A percentile compares a stretch with the other conserved stretches of the same genome.
Evolutionary conservation across 768 basidiomycete species (phyloP).

Genomic region (Mycena belliarum): DNA sequence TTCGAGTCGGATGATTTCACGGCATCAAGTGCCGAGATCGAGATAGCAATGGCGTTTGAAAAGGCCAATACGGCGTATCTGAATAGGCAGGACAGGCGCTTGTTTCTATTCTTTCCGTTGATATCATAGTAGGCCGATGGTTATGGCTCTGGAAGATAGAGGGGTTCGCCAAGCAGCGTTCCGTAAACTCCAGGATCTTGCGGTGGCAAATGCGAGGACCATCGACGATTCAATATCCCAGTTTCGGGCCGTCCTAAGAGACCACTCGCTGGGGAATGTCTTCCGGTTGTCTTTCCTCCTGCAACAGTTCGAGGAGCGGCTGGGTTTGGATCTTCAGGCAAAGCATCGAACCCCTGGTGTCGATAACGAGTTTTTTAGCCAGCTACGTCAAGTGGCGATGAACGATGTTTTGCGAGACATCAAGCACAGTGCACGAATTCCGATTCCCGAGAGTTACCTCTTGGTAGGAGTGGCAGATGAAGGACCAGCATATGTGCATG

Average conservation of each 20-base stretch:
- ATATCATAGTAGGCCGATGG: constrained; percentile 51
- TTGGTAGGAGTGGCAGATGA: constrained; percentile 86
- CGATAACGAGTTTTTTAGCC: constrained; percentile 58
- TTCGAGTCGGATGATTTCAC: constrained; percentile 52
- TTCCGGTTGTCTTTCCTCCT: constrained; percentile 57
- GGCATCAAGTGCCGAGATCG: constrained; percentile 57
- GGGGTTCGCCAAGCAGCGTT: constrained; percentile 63
- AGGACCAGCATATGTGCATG: constrained; percentile 59
- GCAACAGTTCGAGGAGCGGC: constrained; percentile 43
- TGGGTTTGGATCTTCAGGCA: constrained; percentile 50
- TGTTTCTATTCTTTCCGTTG: not conserved
- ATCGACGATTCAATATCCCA: constrained; percentile 57
- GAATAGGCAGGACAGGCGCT: constrained; percentile 55
- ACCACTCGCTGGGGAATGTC: constrained; percentile 43
- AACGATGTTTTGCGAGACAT: constrained; percentile 69
- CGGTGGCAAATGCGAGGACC: constrained; percentile 56
- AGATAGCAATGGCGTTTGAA: constrained; percentile 68
- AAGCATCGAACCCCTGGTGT: constrained; percentile 35
- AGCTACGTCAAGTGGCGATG: constrained; percentile 61
- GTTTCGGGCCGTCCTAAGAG: constrained; percentile 50
- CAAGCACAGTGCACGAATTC: constrained; percentile 76
- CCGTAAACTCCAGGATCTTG: constrained; percentile 57
- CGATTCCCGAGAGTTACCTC: constrained; percentile 63
- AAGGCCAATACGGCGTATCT: constrained; percentile 64
- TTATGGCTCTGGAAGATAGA: constrained; percentile 80